Base-by-base conservation (phyloP, 345 rosid species). In the Trapa incisa region DNA sequence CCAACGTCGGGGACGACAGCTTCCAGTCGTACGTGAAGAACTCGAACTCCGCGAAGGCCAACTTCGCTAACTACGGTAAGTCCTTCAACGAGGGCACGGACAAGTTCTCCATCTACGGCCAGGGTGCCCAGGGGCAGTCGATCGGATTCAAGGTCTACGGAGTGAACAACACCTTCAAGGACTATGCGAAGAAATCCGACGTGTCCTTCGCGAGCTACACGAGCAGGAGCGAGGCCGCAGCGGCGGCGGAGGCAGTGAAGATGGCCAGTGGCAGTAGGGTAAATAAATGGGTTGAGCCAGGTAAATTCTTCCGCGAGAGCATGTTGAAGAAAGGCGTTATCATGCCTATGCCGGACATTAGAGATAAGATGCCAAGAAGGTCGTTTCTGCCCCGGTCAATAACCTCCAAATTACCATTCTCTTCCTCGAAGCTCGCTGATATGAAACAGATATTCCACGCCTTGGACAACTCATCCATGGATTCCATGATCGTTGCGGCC, bases 351-450 rank as follows among this genome's bases (percentile, higher is more conserved):
- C 96, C 98, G 1, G 97, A 93, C 77, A 87, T 93, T 52, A 70
- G 33, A 14, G 98, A 93, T 80, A 88, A 83, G 75, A 88, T 90
- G 98, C 98, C 98, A 13, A 65, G 74, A 73, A 88, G 98, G 83
- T 83, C 97, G 48, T 82, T 82, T 72, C 35, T 82, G 58, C 86
- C 86, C 75, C 86, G 83, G 2, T 16, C 75, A 1, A 75, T 82
- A 22, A 39, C 58, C 32, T 77, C 83, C 5, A 79, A 77, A 68
- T 48, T 82, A 47, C 86, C 86, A 0, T 68, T 79, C 29, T 66
- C 83, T 1, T 65, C 78, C 39, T 48, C 80, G 2, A 65, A 68
- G 61, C 64, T 73, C 13, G 9, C 53, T 17, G 78, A 61, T 37
- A 22, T 82, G 53, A 82, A 75, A 69, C 33, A 37, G 45, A 71